phyloP scores from a whole-genome alignment of 805 yeast species.

The Starmerella floricola region DNA sequence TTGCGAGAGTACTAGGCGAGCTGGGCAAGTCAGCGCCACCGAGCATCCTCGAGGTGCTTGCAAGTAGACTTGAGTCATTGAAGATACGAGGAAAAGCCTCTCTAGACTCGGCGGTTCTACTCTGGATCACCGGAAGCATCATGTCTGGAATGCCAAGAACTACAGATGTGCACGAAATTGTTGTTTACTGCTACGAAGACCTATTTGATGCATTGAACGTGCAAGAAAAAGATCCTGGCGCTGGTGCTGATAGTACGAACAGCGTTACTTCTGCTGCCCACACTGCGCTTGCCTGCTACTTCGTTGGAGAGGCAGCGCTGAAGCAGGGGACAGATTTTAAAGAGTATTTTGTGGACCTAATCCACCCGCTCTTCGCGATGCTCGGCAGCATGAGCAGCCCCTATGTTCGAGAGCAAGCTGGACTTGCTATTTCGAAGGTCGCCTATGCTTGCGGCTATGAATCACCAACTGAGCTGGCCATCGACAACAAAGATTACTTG shows the following conservation, averaged over 20 bases:
- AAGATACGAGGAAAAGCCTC: conserved; percentile 2
- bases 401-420: conserved; percentile 40
- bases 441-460: conserved; percentile 39
- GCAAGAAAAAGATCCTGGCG: neutral
- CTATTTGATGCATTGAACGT: conserved; percentile 7
- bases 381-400: conserved; percentile 44
- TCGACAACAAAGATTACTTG: conserved; percentile 65
- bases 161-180: conserved; percentile 13
- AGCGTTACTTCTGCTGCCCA: conserved; percentile 9
- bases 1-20: conserved; percentile 4
- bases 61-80: conserved; percentile 6
- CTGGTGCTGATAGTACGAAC: neutral
- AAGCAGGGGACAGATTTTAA: conserved; percentile 30
- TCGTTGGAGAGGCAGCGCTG: conserved; percentile 18
- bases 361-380: conserved; percentile 62
- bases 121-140: conserved; percentile 17
- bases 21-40: conserved; percentile 4
- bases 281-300: conserved; percentile 12
- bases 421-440: conserved; percentile 40
- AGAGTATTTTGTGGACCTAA: conserved; percentile 51
- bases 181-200: conserved; percentile 15
- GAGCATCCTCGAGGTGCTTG: neutral
- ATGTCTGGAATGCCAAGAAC: conserved; percentile 6
- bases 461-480: conserved; percentile 44
- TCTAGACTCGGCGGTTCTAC: conserved; percentile 5